A percentile compares a stretch with the other conserved stretches of the same genome.
Evolutionary conservation across 1,284 basidiomycete genomes (phyloP).

Genomic region (Violaceomyces palustris): DNA sequence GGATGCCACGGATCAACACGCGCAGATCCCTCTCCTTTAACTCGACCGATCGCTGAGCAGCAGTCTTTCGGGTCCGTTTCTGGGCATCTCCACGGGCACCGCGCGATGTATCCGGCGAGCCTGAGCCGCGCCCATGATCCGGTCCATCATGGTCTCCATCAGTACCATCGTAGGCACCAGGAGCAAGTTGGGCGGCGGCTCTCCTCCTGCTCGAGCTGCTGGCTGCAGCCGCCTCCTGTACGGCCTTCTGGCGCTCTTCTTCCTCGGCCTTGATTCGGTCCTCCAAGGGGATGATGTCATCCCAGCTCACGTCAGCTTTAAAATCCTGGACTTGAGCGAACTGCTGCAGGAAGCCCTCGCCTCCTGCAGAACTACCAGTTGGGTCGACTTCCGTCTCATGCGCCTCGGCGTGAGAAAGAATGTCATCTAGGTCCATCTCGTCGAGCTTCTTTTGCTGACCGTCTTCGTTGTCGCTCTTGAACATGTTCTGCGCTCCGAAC

Average conservation of each 20-base stretch:
- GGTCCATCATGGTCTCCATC: constrained; percentile 58
- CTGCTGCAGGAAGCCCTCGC: constrained; percentile 89
- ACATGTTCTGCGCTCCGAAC: constrained; percentile 98
- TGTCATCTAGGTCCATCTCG: constrained; percentile 98
- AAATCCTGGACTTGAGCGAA: constrained; percentile 96
- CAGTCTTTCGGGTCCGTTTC: constrained; percentile 59
- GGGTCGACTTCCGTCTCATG: constrained; percentile 78
- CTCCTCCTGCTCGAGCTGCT: constrained; percentile 57
- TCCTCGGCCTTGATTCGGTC: constrained; percentile 77
- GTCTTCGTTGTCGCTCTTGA: constrained; percentile 83
- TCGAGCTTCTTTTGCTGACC: constrained; percentile 93
- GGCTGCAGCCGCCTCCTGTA: constrained; percentile 62
- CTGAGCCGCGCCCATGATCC: constrained; percentile 15
- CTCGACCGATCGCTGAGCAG: constrained; percentile 87
- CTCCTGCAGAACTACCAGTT: constrained; percentile 78
- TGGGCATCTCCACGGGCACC: constrained; percentile 62
- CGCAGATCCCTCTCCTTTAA: constrained; percentile 95
- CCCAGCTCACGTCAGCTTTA: constrained; percentile 91
- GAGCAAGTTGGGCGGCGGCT: constrained; percentile 67
- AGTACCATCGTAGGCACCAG: constrained; percentile 65
- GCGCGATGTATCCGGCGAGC: constrained; percentile 41
- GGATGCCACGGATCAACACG: constrained; percentile 87
- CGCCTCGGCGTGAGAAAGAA: constrained; percentile 91
- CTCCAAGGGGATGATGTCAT: constrained; percentile 94
- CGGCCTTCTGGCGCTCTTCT: constrained; percentile 53